phyloP scores from a whole-genome alignment of 2,329 filamentous ascomycete genomes.

The Penicillium sp. region DNA sequence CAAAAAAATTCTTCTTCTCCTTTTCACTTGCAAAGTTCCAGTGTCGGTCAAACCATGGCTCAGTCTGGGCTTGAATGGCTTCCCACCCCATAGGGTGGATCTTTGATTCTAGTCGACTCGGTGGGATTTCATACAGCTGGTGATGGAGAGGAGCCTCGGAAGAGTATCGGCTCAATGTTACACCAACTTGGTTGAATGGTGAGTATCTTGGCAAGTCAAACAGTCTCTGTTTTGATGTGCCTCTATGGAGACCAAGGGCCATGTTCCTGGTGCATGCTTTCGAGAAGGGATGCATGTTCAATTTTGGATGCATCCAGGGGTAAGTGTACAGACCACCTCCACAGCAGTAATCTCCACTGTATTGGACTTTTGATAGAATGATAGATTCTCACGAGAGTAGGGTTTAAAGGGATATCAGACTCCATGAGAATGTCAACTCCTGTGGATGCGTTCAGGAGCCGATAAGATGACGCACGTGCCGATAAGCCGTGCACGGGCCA shows the following conservation, averaged over 20 bases:
- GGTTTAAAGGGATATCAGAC: neutral
- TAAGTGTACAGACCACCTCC: neutral
- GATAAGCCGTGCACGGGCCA: neutral
- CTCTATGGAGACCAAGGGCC: neutral
- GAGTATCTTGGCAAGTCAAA: neutral
- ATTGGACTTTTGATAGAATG: neutral
- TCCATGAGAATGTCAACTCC: neutral
- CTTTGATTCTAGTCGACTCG: slow-evolving; percentile 11
- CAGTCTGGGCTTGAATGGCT: slow-evolving; percentile 12
- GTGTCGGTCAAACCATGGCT: slow-evolving; percentile 13
- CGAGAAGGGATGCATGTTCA: neutral
- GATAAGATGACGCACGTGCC: slow-evolving; percentile 1
- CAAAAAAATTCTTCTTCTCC: slow-evolving; percentile 12
- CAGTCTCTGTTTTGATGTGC: neutral
- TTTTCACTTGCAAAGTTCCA: slow-evolving; percentile 15
- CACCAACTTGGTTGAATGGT: neutral
- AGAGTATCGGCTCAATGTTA: slow-evolving; percentile 1
- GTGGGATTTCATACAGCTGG: slow-evolving; percentile 1
- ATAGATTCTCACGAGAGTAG: neutral
- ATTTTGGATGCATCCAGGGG: neutral
- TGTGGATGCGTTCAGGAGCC: neutral
- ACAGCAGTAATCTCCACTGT: neutral
- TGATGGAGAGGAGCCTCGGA: neutral
- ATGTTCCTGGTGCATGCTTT: neutral
- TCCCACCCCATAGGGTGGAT: slow-evolving; percentile 14